A percentile compares a stretch with the other conserved stretches of the same genome.
These are phyloP conservation scores for Caryopteris hybrid DNA, from an alignment of 305 asterid species.

Conservation along the genomic window DNA sequence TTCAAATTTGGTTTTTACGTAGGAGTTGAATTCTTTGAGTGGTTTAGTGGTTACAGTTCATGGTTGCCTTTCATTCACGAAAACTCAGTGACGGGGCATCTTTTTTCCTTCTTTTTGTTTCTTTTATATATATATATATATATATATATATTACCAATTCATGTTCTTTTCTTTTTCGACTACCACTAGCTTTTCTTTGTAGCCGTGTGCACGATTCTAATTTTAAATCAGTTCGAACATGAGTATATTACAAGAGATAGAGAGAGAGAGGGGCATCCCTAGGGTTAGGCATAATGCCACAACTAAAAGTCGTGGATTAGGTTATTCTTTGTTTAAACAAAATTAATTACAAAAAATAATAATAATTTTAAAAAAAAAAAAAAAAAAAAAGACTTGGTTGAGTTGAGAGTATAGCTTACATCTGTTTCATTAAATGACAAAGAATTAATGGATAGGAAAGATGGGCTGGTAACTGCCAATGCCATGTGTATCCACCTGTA, in stretches of 20 bases:
- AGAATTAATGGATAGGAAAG: constrained; percentile 44
- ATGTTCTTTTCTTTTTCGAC: constrained; percentile 24
- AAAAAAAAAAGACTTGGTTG: not conserved
- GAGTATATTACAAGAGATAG: no score
- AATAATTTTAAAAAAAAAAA: no score
- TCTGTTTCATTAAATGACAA: constrained; percentile 42
- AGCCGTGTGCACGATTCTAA: no score
- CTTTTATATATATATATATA: not conserved
- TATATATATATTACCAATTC: not conserved
- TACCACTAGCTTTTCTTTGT: constrained; percentile 42
- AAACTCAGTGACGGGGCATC: constrained; percentile 50
- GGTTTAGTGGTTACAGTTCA: constrained; percentile 47
- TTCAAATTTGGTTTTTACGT: constrained; percentile 13
- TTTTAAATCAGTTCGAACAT: no score
- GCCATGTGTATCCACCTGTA: constrained; percentile 38
- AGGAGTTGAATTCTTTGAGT: constrained; percentile 43
- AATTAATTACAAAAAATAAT: no score
- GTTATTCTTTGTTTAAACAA: no score
- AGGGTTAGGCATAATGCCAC: no score
- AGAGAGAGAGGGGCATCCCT: no score
- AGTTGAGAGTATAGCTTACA: not conserved
- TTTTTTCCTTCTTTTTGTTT: constrained; percentile 18
- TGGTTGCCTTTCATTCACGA: constrained; percentile 78
- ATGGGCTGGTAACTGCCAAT: constrained; percentile 45
- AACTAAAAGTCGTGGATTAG: constrained; percentile 50